Conservation (phyloP, 768 basidiomycete species). For the Mycena chlorophos region DNA sequence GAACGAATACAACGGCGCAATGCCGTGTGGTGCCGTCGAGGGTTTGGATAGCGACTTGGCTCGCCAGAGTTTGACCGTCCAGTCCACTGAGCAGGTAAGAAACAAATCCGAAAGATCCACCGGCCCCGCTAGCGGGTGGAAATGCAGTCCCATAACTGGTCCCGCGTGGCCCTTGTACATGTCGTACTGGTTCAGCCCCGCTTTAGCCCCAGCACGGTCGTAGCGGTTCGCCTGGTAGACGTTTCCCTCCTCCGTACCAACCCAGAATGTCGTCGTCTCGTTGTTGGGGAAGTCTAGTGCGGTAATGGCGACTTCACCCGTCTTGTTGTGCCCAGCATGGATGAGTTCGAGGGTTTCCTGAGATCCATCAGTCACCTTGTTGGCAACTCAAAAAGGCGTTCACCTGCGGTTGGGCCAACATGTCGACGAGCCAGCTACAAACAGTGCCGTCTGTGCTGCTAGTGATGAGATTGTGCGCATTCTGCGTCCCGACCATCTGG, state of each 20-base stretch:
- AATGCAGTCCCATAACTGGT: conserved; percentile 91
- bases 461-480: conserved; percentile 95
- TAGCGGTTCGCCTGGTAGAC: conserved; percentile 96
- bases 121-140: conserved; percentile 88
- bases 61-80: conserved; percentile 98
- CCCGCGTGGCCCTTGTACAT: conserved; percentile 92
- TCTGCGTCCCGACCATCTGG: conserved; percentile 98
- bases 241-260: conserved; percentile 97
- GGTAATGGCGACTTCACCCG: conserved; percentile 94
- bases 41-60: conserved; percentile 76
- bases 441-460: conserved; percentile 97
- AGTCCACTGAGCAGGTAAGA: conserved; percentile 90
- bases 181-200: conserved; percentile 90
- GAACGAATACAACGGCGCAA: conserved; percentile 88
- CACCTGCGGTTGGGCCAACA: conserved; percentile 98
- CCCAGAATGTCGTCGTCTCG: conserved; percentile 96
- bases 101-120: conserved; percentile 97
- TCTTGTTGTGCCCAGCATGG: conserved; percentile 92
- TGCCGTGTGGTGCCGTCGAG: conserved; percentile 54
- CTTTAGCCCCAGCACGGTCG: conserved; percentile 95
- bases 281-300: conserved; percentile 92
- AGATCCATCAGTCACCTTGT: not conserved
- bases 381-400: conserved; percentile 1
- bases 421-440: conserved; percentile 97
- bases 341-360: conserved; percentile 93